Conservation (phyloP, 345 rosid genomes). For the Eutrema yunnanense region DNA sequence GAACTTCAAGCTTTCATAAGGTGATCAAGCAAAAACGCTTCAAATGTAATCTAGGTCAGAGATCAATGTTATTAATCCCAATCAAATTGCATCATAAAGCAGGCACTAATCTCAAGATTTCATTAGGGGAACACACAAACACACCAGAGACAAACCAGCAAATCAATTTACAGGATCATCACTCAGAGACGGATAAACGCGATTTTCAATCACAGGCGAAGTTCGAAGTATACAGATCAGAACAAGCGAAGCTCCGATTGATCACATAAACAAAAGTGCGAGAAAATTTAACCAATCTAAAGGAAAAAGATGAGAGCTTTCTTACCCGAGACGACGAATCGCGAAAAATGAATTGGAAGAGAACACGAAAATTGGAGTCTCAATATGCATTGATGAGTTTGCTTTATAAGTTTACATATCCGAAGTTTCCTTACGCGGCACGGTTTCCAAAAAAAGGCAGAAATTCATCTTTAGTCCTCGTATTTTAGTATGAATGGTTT, state of each 20-base stretch:
- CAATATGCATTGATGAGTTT: neutral
- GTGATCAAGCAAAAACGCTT: neutral
- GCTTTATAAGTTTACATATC: neutral
- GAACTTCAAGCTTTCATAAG: neutral
- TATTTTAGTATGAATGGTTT: neutral
- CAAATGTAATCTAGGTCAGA: neutral
- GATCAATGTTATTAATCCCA: neutral
- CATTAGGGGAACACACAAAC: neutral
- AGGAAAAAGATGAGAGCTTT: neutral
- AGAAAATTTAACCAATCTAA: neutral
- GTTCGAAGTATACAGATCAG: neutral
- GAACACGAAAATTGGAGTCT: neutral
- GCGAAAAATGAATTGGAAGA: neutral
- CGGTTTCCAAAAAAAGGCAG: neutral
- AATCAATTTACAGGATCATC: neutral
- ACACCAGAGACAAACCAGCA: neutral
- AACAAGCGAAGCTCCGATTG: neutral
- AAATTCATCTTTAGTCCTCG: slow-evolving; percentile 1
- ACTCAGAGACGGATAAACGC: neutral
- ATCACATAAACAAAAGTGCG: neutral
- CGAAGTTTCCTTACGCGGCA: slow-evolving; percentile 16
- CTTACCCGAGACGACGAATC: slow-evolving; percentile 1
- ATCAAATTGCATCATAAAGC: neutral
- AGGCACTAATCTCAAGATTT: neutral
- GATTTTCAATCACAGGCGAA: neutral